Evolutionary conservation across 2,329 filamentous ascomycete genomes (phyloP).

Genomic region (Ampelomyces quisqualis): DNA sequence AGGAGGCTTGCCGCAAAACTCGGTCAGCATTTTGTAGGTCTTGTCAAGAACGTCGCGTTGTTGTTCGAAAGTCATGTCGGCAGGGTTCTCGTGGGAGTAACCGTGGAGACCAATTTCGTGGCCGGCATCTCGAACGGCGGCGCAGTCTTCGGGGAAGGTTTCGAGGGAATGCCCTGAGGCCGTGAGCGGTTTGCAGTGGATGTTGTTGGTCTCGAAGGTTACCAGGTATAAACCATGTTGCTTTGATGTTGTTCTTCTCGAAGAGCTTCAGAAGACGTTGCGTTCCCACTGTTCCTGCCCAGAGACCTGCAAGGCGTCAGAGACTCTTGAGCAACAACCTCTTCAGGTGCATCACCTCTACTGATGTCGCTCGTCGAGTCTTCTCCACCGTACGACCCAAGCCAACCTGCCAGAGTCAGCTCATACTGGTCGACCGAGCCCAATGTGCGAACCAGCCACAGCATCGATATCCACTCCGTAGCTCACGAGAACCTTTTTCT

Average conservation of each 20-base stretch:
- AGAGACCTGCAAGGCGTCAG: slow-evolving; percentile 53
- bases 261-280: slow-evolving; percentile 69
- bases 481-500: slow-evolving; percentile 57
- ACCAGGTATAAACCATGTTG: slow-evolving; percentile 63
- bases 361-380: slow-evolving; percentile 72
- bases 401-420: slow-evolving; percentile 64
- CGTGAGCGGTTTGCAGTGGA: neutral
- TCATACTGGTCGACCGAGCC: neutral
- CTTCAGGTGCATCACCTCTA: slow-evolving; percentile 52
- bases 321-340: neutral
- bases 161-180: slow-evolving; percentile 65
- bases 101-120: slow-evolving; percentile 69
- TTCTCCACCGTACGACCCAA: slow-evolving; percentile 72
- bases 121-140: slow-evolving; percentile 60
- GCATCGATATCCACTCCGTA: slow-evolving; percentile 73
- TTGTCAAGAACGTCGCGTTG: slow-evolving; percentile 74
- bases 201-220: slow-evolving; percentile 43
- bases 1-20: slow-evolving; percentile 69
- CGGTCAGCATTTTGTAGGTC: slow-evolving; percentile 69
- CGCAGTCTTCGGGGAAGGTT: slow-evolving; percentile 66
- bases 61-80: slow-evolving; percentile 71
- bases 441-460: neutral
- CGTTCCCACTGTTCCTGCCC: slow-evolving; percentile 68
- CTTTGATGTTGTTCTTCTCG: slow-evolving; percentile 71
- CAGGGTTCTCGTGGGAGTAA: slow-evolving; percentile 73